phyloP scores from a whole-genome alignment of 148 eudicot genomes.

The Selenicereus undatus region DNA sequence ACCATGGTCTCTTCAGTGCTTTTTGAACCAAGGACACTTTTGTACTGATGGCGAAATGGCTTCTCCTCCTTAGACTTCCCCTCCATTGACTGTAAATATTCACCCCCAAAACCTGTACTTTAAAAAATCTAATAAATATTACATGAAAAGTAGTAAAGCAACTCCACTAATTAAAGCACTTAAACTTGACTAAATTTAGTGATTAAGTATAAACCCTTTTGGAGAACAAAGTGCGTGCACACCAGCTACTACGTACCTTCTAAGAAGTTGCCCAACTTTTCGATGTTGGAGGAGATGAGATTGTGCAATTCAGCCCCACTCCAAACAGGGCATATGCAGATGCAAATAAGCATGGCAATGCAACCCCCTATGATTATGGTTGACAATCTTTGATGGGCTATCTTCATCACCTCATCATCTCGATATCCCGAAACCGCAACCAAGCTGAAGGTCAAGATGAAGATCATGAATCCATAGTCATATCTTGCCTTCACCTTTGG shows the following conservation, averaged over 20 bases:
- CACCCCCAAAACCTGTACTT: slow-evolving; percentile 39
- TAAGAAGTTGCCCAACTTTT: slow-evolving; percentile 24
- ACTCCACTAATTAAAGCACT: background rate
- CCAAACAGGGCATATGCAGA: slow-evolving; percentile 37
- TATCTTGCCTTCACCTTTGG: slow-evolving; percentile 37
- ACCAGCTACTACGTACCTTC: background rate
- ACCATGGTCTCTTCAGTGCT: slow-evolving; percentile 49
- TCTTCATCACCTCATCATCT: slow-evolving; percentile 27
- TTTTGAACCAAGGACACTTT: slow-evolving; percentile 42
- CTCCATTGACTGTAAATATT: slow-evolving; percentile 19
- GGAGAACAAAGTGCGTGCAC: background rate
- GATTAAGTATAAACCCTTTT: background rate
- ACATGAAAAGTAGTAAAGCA: background rate
- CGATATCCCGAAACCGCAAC: slow-evolving; percentile 36
- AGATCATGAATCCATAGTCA: slow-evolving; percentile 37
- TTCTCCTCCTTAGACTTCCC: slow-evolving; percentile 10
- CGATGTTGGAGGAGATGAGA: slow-evolving; percentile 26
- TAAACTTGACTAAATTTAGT: no score
- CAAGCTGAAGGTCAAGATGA: slow-evolving; percentile 33
- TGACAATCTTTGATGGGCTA: slow-evolving; percentile 28
- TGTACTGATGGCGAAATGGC: slow-evolving; percentile 27
- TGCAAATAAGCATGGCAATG: slow-evolving; percentile 27
- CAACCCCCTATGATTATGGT: slow-evolving; percentile 32
- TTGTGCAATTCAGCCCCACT: slow-evolving; percentile 34
- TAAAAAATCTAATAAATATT: background rate